phyloP scores from a whole-genome alignment of 768 basidiomycete genomes.

The Suillus occidentalis region DNA sequence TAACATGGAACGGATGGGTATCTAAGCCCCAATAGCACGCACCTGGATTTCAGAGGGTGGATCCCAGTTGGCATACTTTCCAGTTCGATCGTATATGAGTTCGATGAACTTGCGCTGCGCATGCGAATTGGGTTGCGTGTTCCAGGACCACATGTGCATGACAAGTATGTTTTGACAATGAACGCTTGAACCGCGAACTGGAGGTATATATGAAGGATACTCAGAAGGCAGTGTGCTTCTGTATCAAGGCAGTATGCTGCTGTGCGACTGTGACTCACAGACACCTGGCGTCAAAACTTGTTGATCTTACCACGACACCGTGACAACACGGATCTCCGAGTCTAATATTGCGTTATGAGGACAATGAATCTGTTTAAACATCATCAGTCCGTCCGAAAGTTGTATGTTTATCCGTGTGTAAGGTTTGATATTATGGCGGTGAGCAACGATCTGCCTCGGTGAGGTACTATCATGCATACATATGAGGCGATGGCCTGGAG shows the following conservation, averaged over 20 bases:
- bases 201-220: background rate
- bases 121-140: background rate
- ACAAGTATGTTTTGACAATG: background rate
- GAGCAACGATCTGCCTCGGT: background rate
- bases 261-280: background rate
- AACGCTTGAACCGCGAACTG: background rate
- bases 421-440: background rate
- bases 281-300: background rate
- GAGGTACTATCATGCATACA: background rate
- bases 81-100: slow-evolving; percentile 20
- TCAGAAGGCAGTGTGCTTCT: background rate
- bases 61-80: slow-evolving; percentile 32
- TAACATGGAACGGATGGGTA: background rate
- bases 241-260: background rate
- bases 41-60: slow-evolving; percentile 25
- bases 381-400: background rate
- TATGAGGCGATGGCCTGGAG: no score
- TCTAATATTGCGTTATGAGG: background rate
- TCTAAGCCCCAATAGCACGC: background rate
- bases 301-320: background rate
- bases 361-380: background rate
- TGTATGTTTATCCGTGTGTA: background rate
- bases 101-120: slow-evolving; percentile 28
- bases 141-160: background rate
- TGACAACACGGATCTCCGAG: background rate